Evolutionary conservation across 2,329 filamentous ascomycete species (phyloP).

Genomic region (Diaporthe batatas): DNA sequence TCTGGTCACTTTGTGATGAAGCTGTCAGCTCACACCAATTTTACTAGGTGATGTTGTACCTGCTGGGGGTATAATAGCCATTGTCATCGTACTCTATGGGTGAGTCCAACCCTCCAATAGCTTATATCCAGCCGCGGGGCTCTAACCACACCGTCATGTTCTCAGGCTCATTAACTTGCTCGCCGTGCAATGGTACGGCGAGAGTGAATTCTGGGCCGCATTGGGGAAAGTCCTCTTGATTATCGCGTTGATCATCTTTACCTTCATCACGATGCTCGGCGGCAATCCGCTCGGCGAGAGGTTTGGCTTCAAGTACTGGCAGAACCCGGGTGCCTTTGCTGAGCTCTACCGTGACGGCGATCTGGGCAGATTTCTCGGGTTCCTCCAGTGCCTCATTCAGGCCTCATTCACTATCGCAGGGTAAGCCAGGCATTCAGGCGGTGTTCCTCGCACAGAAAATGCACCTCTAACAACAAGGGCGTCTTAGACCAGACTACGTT

Average conservation of each 20-base stretch:
- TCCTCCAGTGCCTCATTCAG: constrained; percentile 79
- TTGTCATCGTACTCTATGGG: constrained; percentile 65
- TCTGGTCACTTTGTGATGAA: not conserved
- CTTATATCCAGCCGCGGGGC: not conserved
- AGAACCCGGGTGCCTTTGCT: constrained; percentile 77
- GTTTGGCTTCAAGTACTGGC: constrained; percentile 79
- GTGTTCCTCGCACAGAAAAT: not conserved
- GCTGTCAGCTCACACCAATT: not conserved
- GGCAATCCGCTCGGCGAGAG: constrained; percentile 80
- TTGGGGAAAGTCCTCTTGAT: constrained; percentile 80
- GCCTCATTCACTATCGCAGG: constrained; percentile 76
- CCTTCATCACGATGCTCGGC: constrained; percentile 86
- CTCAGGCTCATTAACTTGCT: constrained; percentile 47
- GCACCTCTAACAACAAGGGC: not conserved
- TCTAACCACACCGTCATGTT: not conserved
- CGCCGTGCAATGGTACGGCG: constrained; percentile 34
- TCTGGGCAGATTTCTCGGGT: constrained; percentile 81
- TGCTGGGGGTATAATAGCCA: constrained; percentile 69
- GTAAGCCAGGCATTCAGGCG: not conserved
- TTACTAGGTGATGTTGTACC: constrained; percentile 58
- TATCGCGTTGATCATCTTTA: constrained; percentile 79
- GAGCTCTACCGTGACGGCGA: constrained; percentile 73
- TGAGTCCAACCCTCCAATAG: constrained; percentile 46
- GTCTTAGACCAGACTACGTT: constrained; percentile 72
- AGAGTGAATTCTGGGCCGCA: constrained; percentile 73